Conservation (phyloP, 2,329 filamentous ascomycete species). For the Phialophora tarda region DNA sequence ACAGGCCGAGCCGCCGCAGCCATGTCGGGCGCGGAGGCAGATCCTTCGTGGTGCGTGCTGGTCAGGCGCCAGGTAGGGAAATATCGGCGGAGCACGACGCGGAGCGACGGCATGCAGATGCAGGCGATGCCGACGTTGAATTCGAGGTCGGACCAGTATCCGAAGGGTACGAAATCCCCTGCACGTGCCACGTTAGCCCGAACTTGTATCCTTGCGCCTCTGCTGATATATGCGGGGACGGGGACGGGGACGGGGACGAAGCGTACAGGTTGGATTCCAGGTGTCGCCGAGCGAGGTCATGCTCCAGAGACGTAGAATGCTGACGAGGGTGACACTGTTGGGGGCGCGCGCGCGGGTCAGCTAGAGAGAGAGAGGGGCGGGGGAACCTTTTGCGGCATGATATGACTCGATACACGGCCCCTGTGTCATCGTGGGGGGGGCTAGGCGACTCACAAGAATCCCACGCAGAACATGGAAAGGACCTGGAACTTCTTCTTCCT, state of each 20-base stretch:
- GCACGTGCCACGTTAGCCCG: neutral
- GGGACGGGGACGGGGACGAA: neutral
- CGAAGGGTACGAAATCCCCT: conserved; percentile 50
- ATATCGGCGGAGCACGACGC: conserved; percentile 29
- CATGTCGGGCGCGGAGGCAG: conserved; percentile 1
- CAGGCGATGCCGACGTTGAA: conserved; percentile 53
- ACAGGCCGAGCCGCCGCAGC: neutral
- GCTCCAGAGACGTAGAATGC: conserved; percentile 52
- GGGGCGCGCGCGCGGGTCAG: no score
- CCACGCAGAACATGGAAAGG: conserved; percentile 58
- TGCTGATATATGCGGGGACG: neutral
- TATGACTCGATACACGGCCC: neutral
- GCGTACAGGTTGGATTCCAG: conserved; percentile 45
- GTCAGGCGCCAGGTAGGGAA: conserved; percentile 31
- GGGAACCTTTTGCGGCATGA: neutral
- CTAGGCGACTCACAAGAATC: conserved; percentile 48
- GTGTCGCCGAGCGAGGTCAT: conserved; percentile 51
- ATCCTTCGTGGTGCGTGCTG: conserved; percentile 8
- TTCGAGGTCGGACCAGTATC: conserved; percentile 52
- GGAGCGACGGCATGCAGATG: conserved; percentile 50
- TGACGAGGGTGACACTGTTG: conserved; percentile 51
- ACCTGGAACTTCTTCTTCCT: conserved; percentile 58
- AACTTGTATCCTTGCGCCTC: neutral
- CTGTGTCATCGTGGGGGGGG: conserved; percentile 45
- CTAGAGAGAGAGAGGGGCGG: neutral